Conservation (phyloP, 805 yeast species). For the Geotrichum ghanense region DNA sequence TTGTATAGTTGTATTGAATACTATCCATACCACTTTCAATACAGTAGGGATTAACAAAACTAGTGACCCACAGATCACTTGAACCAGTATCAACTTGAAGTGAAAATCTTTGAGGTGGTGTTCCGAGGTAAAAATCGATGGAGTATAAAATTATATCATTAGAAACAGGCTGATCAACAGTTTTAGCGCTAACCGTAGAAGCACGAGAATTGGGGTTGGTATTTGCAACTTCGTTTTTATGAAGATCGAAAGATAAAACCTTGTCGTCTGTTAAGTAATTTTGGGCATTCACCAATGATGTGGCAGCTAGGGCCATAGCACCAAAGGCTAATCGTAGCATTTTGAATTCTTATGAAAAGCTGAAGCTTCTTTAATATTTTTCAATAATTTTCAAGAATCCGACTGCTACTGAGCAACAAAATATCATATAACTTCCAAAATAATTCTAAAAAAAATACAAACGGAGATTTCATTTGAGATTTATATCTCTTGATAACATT, state of each 20-base stretch:
- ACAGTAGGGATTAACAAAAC: constrained; percentile 1
- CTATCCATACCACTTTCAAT: not conserved
- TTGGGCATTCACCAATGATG: not conserved
- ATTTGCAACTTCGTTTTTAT: not conserved
- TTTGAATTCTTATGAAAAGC: too few species aligned
- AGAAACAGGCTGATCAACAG: not conserved
- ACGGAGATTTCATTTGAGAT: too few species aligned
- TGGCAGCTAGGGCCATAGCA: not conserved
- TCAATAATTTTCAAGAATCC: too few species aligned
- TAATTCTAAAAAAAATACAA: too few species aligned
- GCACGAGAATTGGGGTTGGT: not conserved
- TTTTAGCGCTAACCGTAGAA: not conserved
- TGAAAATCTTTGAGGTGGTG: not conserved
- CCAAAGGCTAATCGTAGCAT: not conserved
- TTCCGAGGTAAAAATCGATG: constrained; percentile 1
- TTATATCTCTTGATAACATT: too few species aligned
- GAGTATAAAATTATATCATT: constrained; percentile 1
- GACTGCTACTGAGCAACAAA: too few species aligned
- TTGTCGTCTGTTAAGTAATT: not conserved
- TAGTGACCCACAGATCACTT: constrained; percentile 2
- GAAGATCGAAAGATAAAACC: not conserved
- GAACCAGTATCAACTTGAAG: constrained; percentile 2
- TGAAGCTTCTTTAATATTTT: too few species aligned
- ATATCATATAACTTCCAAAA: too few species aligned
- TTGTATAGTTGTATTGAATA: not conserved